Conservation (phyloP, 2,329 filamentous ascomycete genomes). For the Amauroascus niger region DNA sequence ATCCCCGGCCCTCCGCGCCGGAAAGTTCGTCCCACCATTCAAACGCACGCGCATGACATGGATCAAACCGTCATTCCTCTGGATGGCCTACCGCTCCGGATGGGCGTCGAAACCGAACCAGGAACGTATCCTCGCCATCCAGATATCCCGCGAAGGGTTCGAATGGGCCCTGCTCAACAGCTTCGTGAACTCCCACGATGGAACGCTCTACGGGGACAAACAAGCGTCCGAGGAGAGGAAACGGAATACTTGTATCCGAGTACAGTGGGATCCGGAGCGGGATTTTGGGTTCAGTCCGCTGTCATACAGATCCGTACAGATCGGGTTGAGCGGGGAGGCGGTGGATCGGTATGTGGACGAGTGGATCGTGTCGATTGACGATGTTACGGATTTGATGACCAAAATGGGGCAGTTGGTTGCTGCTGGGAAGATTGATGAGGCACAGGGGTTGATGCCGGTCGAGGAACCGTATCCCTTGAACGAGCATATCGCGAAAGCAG, state of each 20-base stretch:
- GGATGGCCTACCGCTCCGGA: conserved; percentile 56
- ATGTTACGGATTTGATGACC: conserved; percentile 48
- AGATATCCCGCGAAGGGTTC: conserved; percentile 45
- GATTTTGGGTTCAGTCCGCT: conserved; percentile 39
- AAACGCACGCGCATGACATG: conserved; percentile 51
- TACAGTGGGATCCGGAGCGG: conserved; percentile 58
- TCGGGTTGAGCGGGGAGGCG: conserved; percentile 46
- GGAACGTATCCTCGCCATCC: conserved; percentile 48
- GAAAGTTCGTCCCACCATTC: conserved; percentile 47
- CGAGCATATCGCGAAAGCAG: conserved; percentile 11
- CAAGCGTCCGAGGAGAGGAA: conserved; percentile 21
- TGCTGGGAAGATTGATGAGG: conserved; percentile 31
- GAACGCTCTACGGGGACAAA: conserved; percentile 10
- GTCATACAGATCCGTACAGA: conserved; percentile 50
- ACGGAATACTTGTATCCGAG: conserved; percentile 34
- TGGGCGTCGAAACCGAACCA: conserved; percentile 50
- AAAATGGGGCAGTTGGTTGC: conserved; percentile 42
- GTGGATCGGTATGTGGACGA: conserved; percentile 42
- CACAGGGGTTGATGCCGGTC: conserved; percentile 11
- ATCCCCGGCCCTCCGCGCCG: conserved; percentile 41
- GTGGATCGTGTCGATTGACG: conserved; percentile 48
- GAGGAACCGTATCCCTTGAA: conserved; percentile 15
- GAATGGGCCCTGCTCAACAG: conserved; percentile 36
- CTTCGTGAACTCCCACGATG: conserved; percentile 23
- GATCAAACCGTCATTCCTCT: conserved; percentile 55